These are phyloP conservation scores for Xylariaceae sp. DNA, from an alignment of 2,329 filamentous ascomycete genomes.

Conservation along the genomic window DNA sequence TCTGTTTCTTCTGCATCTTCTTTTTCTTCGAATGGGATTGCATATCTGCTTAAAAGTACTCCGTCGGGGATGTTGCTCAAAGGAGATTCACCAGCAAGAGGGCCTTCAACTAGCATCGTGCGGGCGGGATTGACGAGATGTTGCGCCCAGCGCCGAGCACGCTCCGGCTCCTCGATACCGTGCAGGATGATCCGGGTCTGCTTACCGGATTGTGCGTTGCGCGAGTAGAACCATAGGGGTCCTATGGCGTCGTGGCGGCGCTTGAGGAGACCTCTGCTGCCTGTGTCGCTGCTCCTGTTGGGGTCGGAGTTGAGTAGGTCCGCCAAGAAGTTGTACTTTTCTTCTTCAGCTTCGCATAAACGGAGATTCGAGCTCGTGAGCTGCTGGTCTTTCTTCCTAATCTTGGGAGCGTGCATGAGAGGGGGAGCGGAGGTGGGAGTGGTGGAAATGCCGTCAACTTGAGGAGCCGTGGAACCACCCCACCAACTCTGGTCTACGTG, in stretches of 20 bases:
- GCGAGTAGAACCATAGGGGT: conserved; percentile 57
- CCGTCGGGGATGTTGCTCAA: not conserved
- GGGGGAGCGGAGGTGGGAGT: too few relatives aligned
- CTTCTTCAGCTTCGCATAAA: too few relatives aligned
- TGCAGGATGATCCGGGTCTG: conserved; percentile 31
- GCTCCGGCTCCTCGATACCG: conserved; percentile 6
- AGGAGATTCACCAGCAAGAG: too few relatives aligned
- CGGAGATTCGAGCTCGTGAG: conserved; percentile 48
- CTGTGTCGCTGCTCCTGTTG: too few relatives aligned
- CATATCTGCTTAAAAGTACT: not conserved
- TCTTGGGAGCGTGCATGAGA: conserved; percentile 64
- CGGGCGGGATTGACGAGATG: not conserved
- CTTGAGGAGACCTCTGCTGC: conserved; percentile 39
- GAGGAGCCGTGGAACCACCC: conserved; percentile 16
- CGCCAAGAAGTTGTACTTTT: too few relatives aligned
- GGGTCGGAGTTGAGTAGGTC: too few relatives aligned
- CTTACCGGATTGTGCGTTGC: conserved; percentile 7
- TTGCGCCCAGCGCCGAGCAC: too few relatives aligned
- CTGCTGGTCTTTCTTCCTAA: conserved; percentile 59
- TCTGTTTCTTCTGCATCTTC: not conserved
- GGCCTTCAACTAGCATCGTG: too few relatives aligned
- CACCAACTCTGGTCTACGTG: conserved; percentile 36
- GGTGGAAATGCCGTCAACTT: too few relatives aligned
- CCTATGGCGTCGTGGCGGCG: conserved; percentile 59
- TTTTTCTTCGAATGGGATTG: conserved; percentile 10